A percentile compares a stretch with the other conserved stretches of the same genome.
phyloP scores from a whole-genome alignment of 768 basidiomycete species.

The Pisolithus microcarpus region DNA sequence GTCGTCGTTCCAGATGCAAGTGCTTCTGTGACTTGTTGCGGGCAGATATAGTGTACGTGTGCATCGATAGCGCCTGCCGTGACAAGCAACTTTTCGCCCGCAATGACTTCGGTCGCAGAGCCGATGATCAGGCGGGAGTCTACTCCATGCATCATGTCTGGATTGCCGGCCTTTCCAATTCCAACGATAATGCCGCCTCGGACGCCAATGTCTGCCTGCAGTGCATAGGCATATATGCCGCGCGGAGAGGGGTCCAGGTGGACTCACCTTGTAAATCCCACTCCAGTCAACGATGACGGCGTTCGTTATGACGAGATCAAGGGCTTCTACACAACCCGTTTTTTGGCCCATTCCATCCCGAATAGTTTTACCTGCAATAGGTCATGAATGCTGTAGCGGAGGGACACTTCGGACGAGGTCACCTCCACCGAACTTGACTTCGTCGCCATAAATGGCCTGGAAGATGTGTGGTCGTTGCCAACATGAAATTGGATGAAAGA shows the following conservation, averaged over 20 bases:
- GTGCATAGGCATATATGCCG: not conserved
- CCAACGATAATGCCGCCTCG: conserved; percentile 75
- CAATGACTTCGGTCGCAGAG: conserved; percentile 90
- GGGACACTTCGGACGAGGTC: conserved; percentile 4
- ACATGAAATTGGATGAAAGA: not conserved
- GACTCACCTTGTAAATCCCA: conserved; percentile 82
- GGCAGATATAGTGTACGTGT: conserved; percentile 93
- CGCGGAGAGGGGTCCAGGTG: not conserved
- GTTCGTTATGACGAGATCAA: conserved; percentile 94
- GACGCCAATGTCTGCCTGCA: conserved; percentile 90
- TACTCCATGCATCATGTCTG: conserved; percentile 83
- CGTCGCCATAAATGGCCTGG: conserved; percentile 87
- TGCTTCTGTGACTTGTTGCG: conserved; percentile 85
- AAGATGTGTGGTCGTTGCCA: not conserved
- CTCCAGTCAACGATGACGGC: conserved; percentile 92
- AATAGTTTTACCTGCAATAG: conserved; percentile 72
- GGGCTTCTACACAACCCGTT: conserved; percentile 59
- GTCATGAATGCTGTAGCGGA: not conserved
- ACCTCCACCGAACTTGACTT: conserved; percentile 98
- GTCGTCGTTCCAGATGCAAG: conserved; percentile 83
- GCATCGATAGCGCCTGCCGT: conserved; percentile 92
- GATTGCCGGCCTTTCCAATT: conserved; percentile 97
- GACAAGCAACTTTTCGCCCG: conserved; percentile 89
- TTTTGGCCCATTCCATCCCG: conserved; percentile 97
- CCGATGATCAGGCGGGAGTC: conserved; percentile 70